These are phyloP conservation scores for Eucalyptus regnans DNA, from an alignment of 345 rosid species.

Conservation along the genomic window DNA sequence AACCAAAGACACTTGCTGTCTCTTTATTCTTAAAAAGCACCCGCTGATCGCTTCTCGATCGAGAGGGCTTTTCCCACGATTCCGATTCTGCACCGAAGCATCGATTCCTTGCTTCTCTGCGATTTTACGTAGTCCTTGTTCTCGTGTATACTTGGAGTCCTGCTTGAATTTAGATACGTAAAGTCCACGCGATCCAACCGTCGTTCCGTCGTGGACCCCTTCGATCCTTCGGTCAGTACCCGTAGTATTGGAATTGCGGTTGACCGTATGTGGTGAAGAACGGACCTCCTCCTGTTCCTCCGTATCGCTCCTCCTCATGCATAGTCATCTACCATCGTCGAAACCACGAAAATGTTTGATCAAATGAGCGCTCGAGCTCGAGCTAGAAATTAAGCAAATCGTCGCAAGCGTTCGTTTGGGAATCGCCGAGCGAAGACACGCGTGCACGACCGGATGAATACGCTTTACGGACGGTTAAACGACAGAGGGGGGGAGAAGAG, in stretches of 20 bases:
- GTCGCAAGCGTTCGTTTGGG: neutral
- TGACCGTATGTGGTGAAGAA: neutral
- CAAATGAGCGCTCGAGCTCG: neutral
- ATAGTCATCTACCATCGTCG: neutral
- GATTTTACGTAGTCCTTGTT: neutral
- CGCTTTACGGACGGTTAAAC: neutral
- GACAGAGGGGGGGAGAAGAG: neutral
- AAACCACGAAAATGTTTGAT: neutral
- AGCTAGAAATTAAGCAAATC: neutral
- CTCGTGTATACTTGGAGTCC: neutral
- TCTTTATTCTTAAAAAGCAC: neutral
- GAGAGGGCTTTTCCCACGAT: neutral
- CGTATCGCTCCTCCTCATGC: conserved; percentile 31
- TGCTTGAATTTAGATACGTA: neutral
- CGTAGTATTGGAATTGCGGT: neutral
- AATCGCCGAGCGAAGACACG: neutral
- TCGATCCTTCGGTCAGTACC: neutral
- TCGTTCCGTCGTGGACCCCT: neutral
- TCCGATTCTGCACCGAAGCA: neutral
- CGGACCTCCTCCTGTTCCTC: conserved; percentile 6
- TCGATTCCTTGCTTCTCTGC: neutral
- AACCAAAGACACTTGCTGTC: neutral
- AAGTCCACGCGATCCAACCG: neutral
- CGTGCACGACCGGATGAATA: neutral
- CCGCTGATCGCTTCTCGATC: neutral